Base-by-base conservation (phyloP, 805 yeast genomes). In the Ogataea haglerorum region DNA sequence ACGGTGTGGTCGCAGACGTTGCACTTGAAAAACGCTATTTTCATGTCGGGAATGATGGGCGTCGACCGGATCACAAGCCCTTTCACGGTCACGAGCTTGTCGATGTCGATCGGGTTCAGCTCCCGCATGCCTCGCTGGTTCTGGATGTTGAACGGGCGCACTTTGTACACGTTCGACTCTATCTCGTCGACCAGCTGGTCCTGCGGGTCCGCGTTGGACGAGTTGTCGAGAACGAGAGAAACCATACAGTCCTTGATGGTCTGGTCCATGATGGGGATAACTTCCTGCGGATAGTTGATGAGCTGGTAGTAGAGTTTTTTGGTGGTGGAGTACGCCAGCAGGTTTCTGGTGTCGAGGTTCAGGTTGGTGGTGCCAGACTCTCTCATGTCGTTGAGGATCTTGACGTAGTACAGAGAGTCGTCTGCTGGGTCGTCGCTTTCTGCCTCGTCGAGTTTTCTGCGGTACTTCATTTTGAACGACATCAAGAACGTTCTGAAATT, bases 211-310 rank as follows among this genome's bases (percentile, higher is more conserved):
- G 59, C 59, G 16, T 57, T 62, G 6, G 63, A 53, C 10, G 61
- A 53, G 53, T 72, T 63, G 47, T 82, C 88, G 44, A 79, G 66
- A 15, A 80, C 80, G 14, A 85, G 60, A 10, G 87, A 80, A 18
- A 88, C 82, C 78, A 93, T 78, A 54, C 89, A 82, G 59, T 91
- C 96, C 59, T 88, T 89, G 42, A 90, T 75, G 4, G 96, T 82
- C 57, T 90, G 96, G 72, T 93, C 99, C 97, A 93, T 90, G 53
- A 93, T 87, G 9, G 99, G 97, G 40, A 93, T 81, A 27, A 93
- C 87, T 70, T 93, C 99, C 61, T 90, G 97, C 0, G 99, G 99
- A 59, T 90, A 93, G 57, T 88, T 85, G 49, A 88, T 76, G 49
- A 93, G 69, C 63, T 91, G 96, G 56, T 85, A 76, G 64, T 85